Base-by-base conservation (phyloP, 2,329 filamentous ascomycete species). In the Penicillium sp. region DNA sequence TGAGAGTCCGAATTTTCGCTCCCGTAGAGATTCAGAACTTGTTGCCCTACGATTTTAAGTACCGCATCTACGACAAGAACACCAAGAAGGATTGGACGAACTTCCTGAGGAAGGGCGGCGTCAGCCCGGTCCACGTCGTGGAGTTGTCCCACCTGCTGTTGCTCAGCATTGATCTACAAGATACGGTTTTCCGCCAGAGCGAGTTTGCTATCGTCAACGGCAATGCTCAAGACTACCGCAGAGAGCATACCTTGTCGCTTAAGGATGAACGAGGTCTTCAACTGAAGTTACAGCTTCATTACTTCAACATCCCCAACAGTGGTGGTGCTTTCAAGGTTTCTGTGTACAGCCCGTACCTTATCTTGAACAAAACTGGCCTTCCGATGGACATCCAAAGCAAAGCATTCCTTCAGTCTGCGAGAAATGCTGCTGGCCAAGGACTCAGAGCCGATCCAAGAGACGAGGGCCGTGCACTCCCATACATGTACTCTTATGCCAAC, bases 51-150 rank as follows among this genome's bases (percentile, higher is more conserved):
- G 94, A 99, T 75, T 99, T 99, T 85, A 97, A 99, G 76, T 99
- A 99, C 74, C 87, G 93, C 55, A 97, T 99, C 55, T 99, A 97
- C 70, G 94, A 99, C 79, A 97, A 96, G 79, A 96, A 96, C 73
- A 97, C 93, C 0, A 96, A 93, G 81, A 96, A 96, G 73, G 94
- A 99, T 73, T 99, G 94, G 94, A 96, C 91, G 5, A 99, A 99
- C 73, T 99, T 99, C 78, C 79, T 99, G 47, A 87, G 94, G 57
- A 97, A 97, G 75, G 94, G 96, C 27, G 96, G 96, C 15, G 89
- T 97, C 56, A 99, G 94, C 72, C 96, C 96, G 0, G 93, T 99
- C 0, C 94, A 99, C 72, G 93, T 97, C 10, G 93, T 97, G 19
- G 93, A 99, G 75, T 81, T 99, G 21, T 97, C 93, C 0, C 96